Conservation (phyloP, 2,329 filamentous ascomycete genomes). For the Xylariaceae sp. region DNA sequence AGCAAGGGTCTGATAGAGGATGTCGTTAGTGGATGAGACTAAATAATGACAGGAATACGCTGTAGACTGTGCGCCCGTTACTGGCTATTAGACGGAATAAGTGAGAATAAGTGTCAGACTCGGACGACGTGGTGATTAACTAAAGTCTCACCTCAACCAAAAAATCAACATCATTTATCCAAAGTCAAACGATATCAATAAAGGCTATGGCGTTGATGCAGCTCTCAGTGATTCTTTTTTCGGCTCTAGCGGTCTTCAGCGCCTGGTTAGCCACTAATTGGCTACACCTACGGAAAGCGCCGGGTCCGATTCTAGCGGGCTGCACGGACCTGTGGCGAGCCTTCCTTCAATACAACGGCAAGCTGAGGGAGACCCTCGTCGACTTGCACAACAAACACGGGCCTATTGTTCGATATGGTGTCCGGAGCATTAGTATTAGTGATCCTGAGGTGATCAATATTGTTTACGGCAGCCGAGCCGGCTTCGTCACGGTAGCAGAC, state of each 20-base stretch:
- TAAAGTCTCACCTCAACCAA: no score
- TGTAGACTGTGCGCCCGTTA: no score
- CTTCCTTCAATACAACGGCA: constrained; percentile 25
- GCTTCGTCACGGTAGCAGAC: constrained; percentile 20
- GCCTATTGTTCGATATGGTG: constrained; percentile 25
- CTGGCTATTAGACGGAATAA: no score
- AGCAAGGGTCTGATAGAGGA: no score
- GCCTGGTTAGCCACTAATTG: constrained; percentile 18
- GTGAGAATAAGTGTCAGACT: no score
- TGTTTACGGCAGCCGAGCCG: constrained; percentile 24
- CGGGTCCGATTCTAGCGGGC: constrained; percentile 21
- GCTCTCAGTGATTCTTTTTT: constrained; percentile 7
- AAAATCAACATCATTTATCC: no score
- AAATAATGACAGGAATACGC: no score
- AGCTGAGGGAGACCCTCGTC: constrained; percentile 18
- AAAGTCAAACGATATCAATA: no score
- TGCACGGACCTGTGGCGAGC: constrained; percentile 25
- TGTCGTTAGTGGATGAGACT: no score
- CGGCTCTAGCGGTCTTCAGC: constrained; percentile 8
- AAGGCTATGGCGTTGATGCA: no score
- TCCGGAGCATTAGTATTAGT: constrained; percentile 23
- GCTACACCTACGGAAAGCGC: constrained; percentile 21
- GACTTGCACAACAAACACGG: constrained; percentile 21
- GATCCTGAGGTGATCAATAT: constrained; percentile 25
- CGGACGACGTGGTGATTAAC: no score